Evolutionary conservation across 78 protist species (phyloP), one percentile per base, ranked within the genome.

Genomic region (Cavenderia fasciculata): DNA sequence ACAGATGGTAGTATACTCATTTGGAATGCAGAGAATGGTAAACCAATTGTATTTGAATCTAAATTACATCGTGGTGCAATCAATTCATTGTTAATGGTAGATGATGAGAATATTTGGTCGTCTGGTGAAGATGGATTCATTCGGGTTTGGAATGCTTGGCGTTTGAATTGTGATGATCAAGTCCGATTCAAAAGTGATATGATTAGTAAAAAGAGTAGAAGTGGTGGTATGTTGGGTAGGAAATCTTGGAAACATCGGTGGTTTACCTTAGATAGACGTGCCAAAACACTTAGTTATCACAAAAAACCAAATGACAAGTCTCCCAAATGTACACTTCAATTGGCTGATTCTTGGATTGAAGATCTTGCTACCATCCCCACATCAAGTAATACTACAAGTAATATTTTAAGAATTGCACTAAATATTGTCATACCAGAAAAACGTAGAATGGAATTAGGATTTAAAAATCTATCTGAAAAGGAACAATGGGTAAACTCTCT

Each of bases 1-100:
- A 43, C 56, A 23, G 14, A 25, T 41, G 90, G 90, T 31, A 33
- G 65, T 12, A 40, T 82, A 23, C 38, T 68, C 36, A 59, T 82
- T n/a, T 82, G 90, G 90, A 82, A 82, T 82, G 90, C 90, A 57
- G 90, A 82, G 40, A 82, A 82, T 82, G 90, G 90, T 40, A 65
- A 68, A 12, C 21, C 40, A 54, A 68, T 82, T 2, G 16, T 82
- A 18, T 23, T 61, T n/a, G 90, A 82, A 56, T 23, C 54, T 25
- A 65, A 57, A 27, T 10, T 82, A 16, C 90, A 82, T 56, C 51
- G 33, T 6, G 78, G 90, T 31, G 71, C 90, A 41, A 82, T 82
- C 33, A 65, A 72, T 23, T n/a, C 63, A 4, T 18, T 82, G 52
- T 23, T 61, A 5, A n/a, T 69, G 70, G 90, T 68, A 2, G 74